Evolutionary conservation across 306 rosid species (phyloP).

Genomic region (Comarum palustre): DNA sequence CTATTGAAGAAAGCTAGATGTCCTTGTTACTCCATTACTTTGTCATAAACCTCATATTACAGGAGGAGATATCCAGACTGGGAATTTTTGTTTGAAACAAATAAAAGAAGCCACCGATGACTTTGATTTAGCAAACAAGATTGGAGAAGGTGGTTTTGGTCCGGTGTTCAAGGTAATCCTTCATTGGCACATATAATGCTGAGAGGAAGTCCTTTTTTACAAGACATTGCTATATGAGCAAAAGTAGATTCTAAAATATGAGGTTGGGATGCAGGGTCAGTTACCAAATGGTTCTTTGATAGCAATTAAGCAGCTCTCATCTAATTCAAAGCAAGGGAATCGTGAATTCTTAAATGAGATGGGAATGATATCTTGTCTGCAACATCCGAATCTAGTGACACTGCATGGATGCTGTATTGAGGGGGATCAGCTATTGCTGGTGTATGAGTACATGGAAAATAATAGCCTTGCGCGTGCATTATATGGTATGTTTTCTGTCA

Average conservation of each 20-base stretch:
- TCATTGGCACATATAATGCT: neutral
- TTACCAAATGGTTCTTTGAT: slow-evolving; percentile 52
- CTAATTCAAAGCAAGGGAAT: slow-evolving; percentile 64
- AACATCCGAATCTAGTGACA: slow-evolving; percentile 74
- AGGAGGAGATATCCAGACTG: slow-evolving; percentile 35
- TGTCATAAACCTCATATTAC: neutral
- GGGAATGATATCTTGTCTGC: slow-evolving; percentile 57
- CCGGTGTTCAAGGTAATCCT: slow-evolving; percentile 42
- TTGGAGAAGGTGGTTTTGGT: slow-evolving; percentile 63
- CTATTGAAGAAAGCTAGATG: neutral
- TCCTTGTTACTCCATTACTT: neutral
- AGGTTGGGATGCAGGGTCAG: slow-evolving; percentile 44
- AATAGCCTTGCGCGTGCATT: slow-evolving; percentile 59
- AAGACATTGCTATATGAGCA: neutral
- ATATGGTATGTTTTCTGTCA: slow-evolving; percentile 38
- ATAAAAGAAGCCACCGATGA: slow-evolving; percentile 42
- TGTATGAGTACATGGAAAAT: slow-evolving; percentile 70
- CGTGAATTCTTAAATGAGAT: slow-evolving; percentile 70
- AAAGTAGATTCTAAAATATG: slow-evolving; percentile 5
- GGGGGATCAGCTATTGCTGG: slow-evolving; percentile 53
- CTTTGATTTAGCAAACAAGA: slow-evolving; percentile 44
- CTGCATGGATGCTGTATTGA: slow-evolving; percentile 67
- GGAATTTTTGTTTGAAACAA: slow-evolving; percentile 49
- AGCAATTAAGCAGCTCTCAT: slow-evolving; percentile 72
- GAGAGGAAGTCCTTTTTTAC: neutral